Evolutionary conservation across 495 filamentous ascomycete genomes (phyloP), one percentile per base, ranked within the genome.

Genomic region (Aspergillus affinis): DNA sequence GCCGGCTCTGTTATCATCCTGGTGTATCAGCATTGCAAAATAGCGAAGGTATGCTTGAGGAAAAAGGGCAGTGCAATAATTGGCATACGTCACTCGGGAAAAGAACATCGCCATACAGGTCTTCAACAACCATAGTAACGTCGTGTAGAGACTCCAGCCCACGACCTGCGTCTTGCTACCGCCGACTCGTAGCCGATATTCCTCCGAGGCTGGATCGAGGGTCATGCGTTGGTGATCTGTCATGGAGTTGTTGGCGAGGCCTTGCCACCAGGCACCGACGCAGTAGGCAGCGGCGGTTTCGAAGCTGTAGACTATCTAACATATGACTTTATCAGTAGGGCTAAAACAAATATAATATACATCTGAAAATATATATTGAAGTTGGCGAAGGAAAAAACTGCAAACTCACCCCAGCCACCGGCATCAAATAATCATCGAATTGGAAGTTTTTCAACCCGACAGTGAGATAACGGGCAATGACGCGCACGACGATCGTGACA

Each of bases 391-490:
- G 23, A 4, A 26, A 26, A 26, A 4, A 26, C 23, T 26, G 27
- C 49, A n/a, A n/a, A 32, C 52, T 69, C 66, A 84, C 84, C 49
- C 75, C 77, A 4, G 81, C 82, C 21, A 86, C 18, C 17, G 82
- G 61, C 83, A 86, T 86, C 10, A 88, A 61, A 67, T 84, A 86
- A 63, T 88, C 85, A 66, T 88, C 85, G 0, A 76, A 63, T 57
- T 81, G 76, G 54, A 82, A 79, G 17, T 78, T 76, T 50, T 65
- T 70, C 8, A 80, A 65, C 3, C 84, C 84, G n/a, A 81, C 79
- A 18, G 76, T 76, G 48, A 63, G 70, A 69, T 80, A 81, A 66
- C 85, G 70, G 8, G 80, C 79, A 12, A 68, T 71, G n/a, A 78
- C 67, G 4, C 84, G 79, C 8, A 83, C 63, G 4, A 59, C 69